phyloP scores from a whole-genome alignment of 2,329 filamentous ascomycete species.

The Colletotrichum agaves region DNA sequence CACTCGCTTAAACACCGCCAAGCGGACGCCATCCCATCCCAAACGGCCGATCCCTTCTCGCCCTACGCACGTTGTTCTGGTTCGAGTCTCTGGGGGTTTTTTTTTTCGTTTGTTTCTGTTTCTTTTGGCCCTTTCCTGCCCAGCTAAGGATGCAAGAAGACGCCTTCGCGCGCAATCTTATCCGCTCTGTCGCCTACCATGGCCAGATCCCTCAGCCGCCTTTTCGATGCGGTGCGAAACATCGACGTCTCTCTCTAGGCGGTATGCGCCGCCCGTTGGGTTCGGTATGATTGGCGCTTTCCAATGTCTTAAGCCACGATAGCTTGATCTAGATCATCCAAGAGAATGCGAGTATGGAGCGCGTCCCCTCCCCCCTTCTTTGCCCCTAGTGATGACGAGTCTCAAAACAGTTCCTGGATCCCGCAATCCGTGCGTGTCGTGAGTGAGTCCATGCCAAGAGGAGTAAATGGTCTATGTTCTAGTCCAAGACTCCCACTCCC shows the following conservation, averaged over 20 bases:
- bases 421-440: conserved; percentile 4
- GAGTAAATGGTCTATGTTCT: not conserved
- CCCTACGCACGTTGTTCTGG: conserved; percentile 13
- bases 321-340: not conserved
- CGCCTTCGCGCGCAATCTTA: too few species aligned
- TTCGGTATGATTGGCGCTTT: not conserved
- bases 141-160: not conserved
- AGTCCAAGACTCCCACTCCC: not conserved
- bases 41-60: conserved; percentile 13
- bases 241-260: not conserved
- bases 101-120: not conserved
- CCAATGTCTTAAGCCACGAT: not conserved
- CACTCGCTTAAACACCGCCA: conserved; percentile 29
- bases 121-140: not conserved
- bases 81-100: too few species aligned
- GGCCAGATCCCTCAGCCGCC: too few species aligned
- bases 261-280: not conserved
- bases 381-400: conserved; percentile 3
- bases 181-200: too few species aligned
- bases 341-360: conserved; percentile 4
- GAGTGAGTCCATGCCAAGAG: not conserved
- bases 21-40: conserved; percentile 7
- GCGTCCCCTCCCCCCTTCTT: too few species aligned
- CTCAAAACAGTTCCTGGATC: not conserved
- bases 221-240: too few species aligned